Base-by-base conservation (phyloP, 257 asterid species). In the Misopates orontium region DNA sequence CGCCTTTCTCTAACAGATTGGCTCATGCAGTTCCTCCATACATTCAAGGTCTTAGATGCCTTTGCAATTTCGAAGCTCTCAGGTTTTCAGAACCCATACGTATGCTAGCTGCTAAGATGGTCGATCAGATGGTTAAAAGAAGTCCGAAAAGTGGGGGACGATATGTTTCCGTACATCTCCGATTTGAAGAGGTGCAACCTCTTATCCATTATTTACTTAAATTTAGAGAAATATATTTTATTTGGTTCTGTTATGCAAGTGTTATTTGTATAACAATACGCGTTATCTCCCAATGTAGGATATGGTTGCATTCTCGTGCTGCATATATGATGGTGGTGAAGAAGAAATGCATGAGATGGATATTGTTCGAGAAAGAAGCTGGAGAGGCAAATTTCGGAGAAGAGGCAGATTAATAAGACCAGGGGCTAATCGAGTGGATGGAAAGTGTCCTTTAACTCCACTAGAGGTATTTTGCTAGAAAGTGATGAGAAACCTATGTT, bases 281-380 rank as follows among this genome's bases (percentile, higher is more conserved):
- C 55, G 60, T 50, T 67, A 44, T 65, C 56, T 70, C 48, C 63
- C 47, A 42, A 78, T 71, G 76, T 68, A 92, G 99, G 99, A 94
- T 73, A 94, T 94, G 99, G 99, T 94, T 77, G 99, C 97, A 24
- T 94, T 94, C 78, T 94, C 97, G 1, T 94, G 99, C 80, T 94
- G 99, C 79, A 79, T 78, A 66, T 94, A 90, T 60, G 97, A 90
- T 75, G 99, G 99, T 14, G 99, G 99, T 8, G 95, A 88, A 62
- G 95, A 90, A 82, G 99, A 94, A 74, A 88, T 83, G 72, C 91
- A 25, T 52, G 97, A 90, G 71, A 94, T 94, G 99, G 97, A 94
- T 80, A 72, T 85, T 73, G 97, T 95, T 49, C 94, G 99, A 24
- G 99, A 93, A 79, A 77, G 99, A 81, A 93, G 99, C 79, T 93